These are phyloP conservation scores for Fusarium metavorans DNA, from an alignment of 2,329 filamentous ascomycete genomes.

Conservation along the genomic window DNA sequence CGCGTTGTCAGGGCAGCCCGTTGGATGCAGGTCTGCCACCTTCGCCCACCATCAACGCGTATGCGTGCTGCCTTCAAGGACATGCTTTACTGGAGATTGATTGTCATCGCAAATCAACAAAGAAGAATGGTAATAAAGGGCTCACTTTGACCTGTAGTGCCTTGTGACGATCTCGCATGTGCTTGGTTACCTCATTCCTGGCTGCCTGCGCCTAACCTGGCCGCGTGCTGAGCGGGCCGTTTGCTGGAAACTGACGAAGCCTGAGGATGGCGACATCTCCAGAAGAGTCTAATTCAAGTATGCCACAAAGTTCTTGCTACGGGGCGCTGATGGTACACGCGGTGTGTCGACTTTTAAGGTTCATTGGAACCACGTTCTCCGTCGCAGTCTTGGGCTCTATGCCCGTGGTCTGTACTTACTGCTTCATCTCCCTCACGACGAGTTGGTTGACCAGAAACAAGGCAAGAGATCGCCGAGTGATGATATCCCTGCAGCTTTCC, in stretches of 20 bases:
- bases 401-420: neutral
- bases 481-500: neutral
- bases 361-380: neutral
- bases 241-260: neutral
- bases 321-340: neutral
- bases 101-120: neutral
- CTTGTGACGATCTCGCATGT: neutral
- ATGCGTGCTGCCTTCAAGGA: neutral
- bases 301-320: neutral
- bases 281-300: neutral
- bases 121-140: neutral
- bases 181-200: neutral
- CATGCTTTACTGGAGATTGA: neutral
- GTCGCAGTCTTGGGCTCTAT: neutral
- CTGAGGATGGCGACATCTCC: neutral
- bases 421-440: neutral
- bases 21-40: neutral
- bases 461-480: neutral
- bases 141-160: neutral
- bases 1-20: neutral
- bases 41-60: neutral
- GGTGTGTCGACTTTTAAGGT: neutral
- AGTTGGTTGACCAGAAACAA: neutral
- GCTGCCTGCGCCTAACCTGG: neutral
- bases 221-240: neutral